phyloP scores from a whole-genome alignment of 345 rosid species.

The Noccaea caerulescens region DNA sequence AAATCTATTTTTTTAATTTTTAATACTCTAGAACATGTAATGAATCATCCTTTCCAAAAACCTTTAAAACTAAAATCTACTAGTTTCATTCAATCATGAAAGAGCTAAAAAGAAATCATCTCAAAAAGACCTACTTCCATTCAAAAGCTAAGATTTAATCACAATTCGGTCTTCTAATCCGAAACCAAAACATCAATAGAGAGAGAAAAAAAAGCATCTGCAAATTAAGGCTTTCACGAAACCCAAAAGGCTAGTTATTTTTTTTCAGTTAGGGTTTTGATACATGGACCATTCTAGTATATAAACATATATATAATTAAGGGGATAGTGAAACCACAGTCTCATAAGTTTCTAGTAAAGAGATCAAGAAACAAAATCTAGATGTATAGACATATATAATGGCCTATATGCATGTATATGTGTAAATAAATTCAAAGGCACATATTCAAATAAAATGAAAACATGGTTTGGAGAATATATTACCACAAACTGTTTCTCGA shows the following conservation, averaged over 20 bases:
- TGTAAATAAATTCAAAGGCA: constrained; percentile 10
- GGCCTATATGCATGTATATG: not conserved
- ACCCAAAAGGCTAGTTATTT: not conserved
- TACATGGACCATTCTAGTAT: not conserved
- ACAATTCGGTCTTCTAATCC: not conserved
- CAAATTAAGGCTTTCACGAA: not conserved
- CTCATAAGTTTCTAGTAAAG: not conserved
- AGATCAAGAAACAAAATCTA: constrained; percentile 18
- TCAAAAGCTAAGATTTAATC: constrained; percentile 31
- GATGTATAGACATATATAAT: too few relatives aligned
- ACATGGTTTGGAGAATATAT: constrained; percentile 19
- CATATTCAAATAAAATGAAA: constrained; percentile 17
- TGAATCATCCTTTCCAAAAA: not conserved
- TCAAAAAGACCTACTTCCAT: constrained; percentile 1
- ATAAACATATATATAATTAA: not conserved
- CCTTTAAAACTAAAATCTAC: not conserved
- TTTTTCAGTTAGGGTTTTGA: constrained; percentile 39
- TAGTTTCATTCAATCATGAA: not conserved
- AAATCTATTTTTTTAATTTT: not conserved
- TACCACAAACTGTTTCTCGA: constrained; percentile 35
- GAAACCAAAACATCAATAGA: not conserved
- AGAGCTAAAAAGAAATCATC: not conserved
- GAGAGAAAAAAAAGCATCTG: not conserved
- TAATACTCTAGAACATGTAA: not conserved
- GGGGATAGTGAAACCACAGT: not conserved